Evolutionary conservation across 768 basidiomycete genomes (phyloP), one percentile per base, ranked within the genome.

Genomic region (Podaxis sp.): DNA sequence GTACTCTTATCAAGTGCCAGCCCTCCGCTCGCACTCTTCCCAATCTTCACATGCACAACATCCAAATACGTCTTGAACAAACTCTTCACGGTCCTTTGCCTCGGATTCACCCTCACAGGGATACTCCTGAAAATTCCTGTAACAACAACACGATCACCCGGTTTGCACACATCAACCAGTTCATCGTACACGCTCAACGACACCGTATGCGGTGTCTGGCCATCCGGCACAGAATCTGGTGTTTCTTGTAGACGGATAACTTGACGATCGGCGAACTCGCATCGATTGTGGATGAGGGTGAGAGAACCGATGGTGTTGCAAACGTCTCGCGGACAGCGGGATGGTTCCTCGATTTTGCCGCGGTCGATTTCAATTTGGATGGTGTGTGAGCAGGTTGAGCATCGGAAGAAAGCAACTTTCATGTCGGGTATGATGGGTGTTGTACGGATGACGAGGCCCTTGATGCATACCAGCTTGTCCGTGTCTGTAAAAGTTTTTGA

Each of bases 351-450:
- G 67, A 99, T 98, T 75, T 94, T 93, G 47, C 96, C 97, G n/a
- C 96, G 89, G 74, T 98, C 96, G 55, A 98, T 97, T 71, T 97
- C 95, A 65, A 94, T 92, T 71, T 94, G 94, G 7, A 94, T 88
- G n/a, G 97, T 98, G 74, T 98, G 97, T 43, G 90, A 90, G 73
- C 97, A 99, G 40, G 90, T 91, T 27, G 93, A 80, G 76, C 97
- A 99, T 59, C 96, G 91, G 85, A 99, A 99, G 80, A 99, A 98
- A 22, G 96, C 97, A 66, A 87, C 87, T 76, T 96, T 96, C 97
- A 99, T 98, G 75, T 99, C 97, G 3, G 97, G 97, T 63, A 98
- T 98, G 69, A 99, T 91, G 11, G 96, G 94, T 0, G 97, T 98
- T 0, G 96, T 93, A 24, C 97, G 91, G 64, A 99, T 98, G 69